Evolutionary conservation across 306 rosid genomes (phyloP), one percentile per base, ranked within the genome.

Genomic region (Cucurbita ficifolia): DNA sequence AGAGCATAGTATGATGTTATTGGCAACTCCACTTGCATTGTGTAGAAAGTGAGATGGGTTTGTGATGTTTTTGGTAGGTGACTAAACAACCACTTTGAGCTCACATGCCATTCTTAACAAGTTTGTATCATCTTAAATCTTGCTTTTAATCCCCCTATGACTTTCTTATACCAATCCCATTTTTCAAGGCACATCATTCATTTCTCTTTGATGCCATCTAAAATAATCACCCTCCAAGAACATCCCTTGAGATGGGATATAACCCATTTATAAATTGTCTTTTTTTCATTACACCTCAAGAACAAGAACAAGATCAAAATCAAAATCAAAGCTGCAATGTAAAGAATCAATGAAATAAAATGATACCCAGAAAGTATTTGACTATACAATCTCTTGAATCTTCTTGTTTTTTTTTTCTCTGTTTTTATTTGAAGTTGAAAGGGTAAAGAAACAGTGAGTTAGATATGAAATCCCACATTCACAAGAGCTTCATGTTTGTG

Each of bases 1-100:
- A 70, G 74, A 49, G 74, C 2, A 70, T 21, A 17, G 74, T 29
- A 35, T 24, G 58, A 50, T 48, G 38, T 70, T 70, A 70, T 24
- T 70, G 74, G 45, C 13, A 72, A 72, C 55, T 57, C 43, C 77
- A 74, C 68, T 74, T 74, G 67, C 56, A 57, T 42, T 42, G 38
- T 2, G 57, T 16, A 74, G 55, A 40, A 74, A 74, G 63, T 56
- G 81, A 79, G 91, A 83, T 87, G 86, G 86, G 77, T 85, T 80
- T 39, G 85, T 88, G 88, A 83, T 85, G 97, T 86, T 86, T 85
- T 82, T 88, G 92, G 94, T 89, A 83, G 94, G 90, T 89, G 97
- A 92, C 97, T 89, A 86, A 89, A 92, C 96, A 89, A 89, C 94
- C 92, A 86, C 94, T 93, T 92, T 82, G 48, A 64, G 49, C 81